phyloP scores from a whole-genome alignment of 768 basidiomycete genomes.

The Russula dissimulans region DNA sequence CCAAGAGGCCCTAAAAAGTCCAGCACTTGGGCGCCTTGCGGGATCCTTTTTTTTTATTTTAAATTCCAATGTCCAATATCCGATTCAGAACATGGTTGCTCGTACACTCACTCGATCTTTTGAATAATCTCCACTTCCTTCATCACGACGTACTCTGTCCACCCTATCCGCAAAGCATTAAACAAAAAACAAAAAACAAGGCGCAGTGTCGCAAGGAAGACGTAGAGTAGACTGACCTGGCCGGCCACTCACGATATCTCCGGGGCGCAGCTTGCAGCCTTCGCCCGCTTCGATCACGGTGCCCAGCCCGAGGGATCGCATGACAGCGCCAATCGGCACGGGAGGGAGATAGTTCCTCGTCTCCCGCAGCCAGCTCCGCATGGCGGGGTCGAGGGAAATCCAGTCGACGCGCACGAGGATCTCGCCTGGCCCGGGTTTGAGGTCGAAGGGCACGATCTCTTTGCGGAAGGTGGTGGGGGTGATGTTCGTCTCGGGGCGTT shows the following conservation, averaged over 20 bases:
- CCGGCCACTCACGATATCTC: background rate
- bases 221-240: constrained; percentile 36
- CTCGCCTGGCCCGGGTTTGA: constrained; percentile 45
- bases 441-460: constrained; percentile 43
- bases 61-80: background rate
- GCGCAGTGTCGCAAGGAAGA: background rate
- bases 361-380: constrained; percentile 80
- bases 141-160: constrained; percentile 66
- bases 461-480: constrained; percentile 65
- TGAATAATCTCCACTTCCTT: constrained; percentile 38
- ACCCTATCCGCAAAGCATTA: constrained; percentile 37
- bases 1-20: constrained; percentile 82
- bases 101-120: constrained; percentile 44
- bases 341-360: constrained; percentile 52
- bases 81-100: background rate
- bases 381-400: constrained; percentile 78
- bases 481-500: constrained; percentile 64
- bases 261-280: constrained; percentile 34
- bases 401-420: constrained; percentile 73
- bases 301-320: constrained; percentile 66
- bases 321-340: constrained; percentile 39
- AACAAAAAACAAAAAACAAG: background rate
- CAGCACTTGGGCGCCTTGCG: constrained; percentile 49
- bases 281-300: constrained; percentile 67
- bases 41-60: constrained; percentile 36